Conservation (phyloP, 352 stramenopile genomes). For the Saprolegnia parasitica region DNA sequence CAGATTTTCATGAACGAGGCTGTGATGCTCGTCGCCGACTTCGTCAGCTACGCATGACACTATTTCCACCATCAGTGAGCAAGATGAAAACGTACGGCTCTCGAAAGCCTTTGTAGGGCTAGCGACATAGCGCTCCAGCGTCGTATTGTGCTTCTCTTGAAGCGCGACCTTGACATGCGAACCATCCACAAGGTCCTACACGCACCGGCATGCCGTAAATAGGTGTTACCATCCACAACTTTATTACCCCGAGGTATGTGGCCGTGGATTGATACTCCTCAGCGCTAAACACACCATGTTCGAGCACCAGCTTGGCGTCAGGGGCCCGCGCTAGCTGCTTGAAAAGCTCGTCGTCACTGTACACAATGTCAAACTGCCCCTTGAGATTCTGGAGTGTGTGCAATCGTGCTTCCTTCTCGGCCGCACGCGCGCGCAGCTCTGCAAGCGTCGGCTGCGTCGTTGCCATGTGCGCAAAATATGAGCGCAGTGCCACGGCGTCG, state of each 20-base stretch:
- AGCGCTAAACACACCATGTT: conserved; percentile 15
- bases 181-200: conserved; percentile 11
- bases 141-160: not conserved
- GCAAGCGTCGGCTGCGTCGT: conserved; percentile 25
- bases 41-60: not conserved
- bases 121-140: not conserved
- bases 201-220: no score
- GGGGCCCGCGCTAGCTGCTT: not conserved
- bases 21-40: not conserved
- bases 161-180: not conserved
- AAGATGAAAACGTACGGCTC: not conserved
- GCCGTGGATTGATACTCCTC: conserved; percentile 16
- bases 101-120: not conserved
- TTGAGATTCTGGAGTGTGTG: conserved; percentile 1
- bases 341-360: conserved; percentile 19
- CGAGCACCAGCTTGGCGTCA: not conserved
- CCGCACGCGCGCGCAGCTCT: not conserved
- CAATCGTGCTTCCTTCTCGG: not conserved
- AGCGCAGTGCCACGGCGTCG: conserved; percentile 1
- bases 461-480: conserved; percentile 30
- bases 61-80: not conserved
- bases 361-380: conserved; percentile 15
- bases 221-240: no score
- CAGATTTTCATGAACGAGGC: not conserved
- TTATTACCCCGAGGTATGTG: conserved; percentile 7